Percentiles rank a stretch among this genome's conserved stretches.
Conservation (phyloP, 192 early-diverging fungal genomes). For the Podila horticola region DNA sequence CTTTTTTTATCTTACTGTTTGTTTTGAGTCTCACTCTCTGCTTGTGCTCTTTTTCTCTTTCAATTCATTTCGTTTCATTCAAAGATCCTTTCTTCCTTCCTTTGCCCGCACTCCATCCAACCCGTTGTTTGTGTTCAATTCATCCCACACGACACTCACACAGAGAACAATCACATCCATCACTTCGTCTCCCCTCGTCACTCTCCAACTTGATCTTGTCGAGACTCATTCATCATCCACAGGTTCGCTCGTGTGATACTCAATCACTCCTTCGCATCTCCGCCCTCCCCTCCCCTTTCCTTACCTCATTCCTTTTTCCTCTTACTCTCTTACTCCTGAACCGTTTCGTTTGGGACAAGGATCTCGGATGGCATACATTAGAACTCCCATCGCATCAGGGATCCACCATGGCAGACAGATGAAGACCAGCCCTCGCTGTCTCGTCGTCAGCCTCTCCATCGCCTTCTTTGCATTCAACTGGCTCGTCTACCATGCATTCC, state of each 20-base stretch:
- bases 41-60: background rate
- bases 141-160: background rate
- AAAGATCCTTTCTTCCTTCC: background rate
- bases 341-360: background rate
- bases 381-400: slow-evolving; percentile 8
- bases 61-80: background rate
- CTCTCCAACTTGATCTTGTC: background rate
- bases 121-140: no score
- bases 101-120: background rate
- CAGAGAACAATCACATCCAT: background rate
- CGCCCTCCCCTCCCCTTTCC: background rate
- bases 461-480: slow-evolving; percentile 44
- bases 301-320: background rate
- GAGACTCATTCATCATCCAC: background rate
- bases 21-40: background rate
- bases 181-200: background rate
- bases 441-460: slow-evolving; percentile 32
- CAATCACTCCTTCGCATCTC: background rate
- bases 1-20: no score
- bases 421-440: slow-evolving; percentile 15
- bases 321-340: background rate
- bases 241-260: background rate
- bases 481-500: slow-evolving; percentile 22
- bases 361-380: slow-evolving; percentile 29
- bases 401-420: slow-evolving; percentile 9